Conservation (phyloP, 768 basidiomycete genomes). For the Pleurotus platypus region DNA sequence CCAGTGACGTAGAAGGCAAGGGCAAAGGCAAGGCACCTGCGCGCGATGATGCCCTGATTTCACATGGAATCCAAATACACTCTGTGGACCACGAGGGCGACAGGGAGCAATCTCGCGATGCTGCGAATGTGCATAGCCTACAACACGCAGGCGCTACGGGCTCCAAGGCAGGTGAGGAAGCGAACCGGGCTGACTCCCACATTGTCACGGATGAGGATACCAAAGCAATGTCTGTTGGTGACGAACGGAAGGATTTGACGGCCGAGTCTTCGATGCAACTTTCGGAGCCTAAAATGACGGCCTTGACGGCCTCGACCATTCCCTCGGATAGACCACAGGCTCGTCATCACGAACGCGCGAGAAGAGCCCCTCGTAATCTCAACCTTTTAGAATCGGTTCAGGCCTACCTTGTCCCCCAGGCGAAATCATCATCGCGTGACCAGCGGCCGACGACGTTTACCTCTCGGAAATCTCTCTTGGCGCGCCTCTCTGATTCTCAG, state of each 20-base stretch:
- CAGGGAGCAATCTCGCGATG: background rate
- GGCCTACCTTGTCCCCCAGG: slow-evolving; percentile 33
- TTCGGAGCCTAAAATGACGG: background rate
- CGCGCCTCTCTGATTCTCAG: slow-evolving; percentile 22
- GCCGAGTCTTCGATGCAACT: no score
- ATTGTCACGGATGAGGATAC: no score
- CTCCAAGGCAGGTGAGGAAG: no score
- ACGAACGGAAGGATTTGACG: no score
- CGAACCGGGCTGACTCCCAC: no score
- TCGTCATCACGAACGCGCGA: background rate
- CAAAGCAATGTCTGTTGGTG: no score
- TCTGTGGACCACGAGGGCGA: background rate
- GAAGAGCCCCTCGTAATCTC: slow-evolving; percentile 28
- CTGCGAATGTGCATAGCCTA: background rate
- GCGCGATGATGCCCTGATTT: no score
- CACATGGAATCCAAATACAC: no score
- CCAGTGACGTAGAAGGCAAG: background rate
- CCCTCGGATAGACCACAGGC: background rate
- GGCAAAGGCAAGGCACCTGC: background rate
- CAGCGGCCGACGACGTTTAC: background rate
- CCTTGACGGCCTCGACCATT: background rate
- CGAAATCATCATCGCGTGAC: background rate
- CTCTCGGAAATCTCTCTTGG: slow-evolving; percentile 16
- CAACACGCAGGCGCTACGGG: no score
- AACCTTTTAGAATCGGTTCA: slow-evolving; percentile 46